Percentiles rank a stretch among this genome's conserved stretches.
Evolutionary conservation across 495 filamentous ascomycete species (phyloP).

Genomic region (Collariella sp.): DNA sequence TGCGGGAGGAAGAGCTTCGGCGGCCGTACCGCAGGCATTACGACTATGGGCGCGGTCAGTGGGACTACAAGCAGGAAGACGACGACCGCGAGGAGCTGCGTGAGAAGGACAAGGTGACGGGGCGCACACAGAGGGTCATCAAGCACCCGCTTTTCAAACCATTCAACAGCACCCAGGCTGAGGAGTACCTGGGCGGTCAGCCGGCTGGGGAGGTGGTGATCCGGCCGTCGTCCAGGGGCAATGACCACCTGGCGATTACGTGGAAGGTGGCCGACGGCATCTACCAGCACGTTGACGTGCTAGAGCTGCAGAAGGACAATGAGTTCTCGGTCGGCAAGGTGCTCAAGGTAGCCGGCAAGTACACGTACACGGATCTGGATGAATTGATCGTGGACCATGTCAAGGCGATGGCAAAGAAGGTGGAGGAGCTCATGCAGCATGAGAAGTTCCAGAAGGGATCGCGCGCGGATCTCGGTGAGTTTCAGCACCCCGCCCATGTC

Average conservation of each 20-base stretch:
- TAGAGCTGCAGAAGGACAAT: constrained; percentile 92
- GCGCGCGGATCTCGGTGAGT: constrained; percentile 75
- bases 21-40: constrained; percentile 55
- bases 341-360: constrained; percentile 75
- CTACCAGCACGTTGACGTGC: constrained; percentile 94
- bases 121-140: constrained; percentile 84
- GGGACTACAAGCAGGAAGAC: constrained; percentile 75
- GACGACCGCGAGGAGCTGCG: constrained; percentile 67
- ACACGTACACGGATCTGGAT: constrained; percentile 90
- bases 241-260: constrained; percentile 89
- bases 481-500: neutral
- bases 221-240: constrained; percentile 84
- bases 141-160: constrained; percentile 92
- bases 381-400: constrained; percentile 96
- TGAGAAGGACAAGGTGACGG: constrained; percentile 71
- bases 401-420: constrained; percentile 94
- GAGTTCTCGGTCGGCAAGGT: constrained; percentile 84
- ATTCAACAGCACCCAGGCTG: constrained; percentile 87
- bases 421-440: constrained; percentile 87
- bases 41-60: constrained; percentile 67
- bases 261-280: constrained; percentile 97
- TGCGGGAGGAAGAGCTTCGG: constrained; percentile 70
- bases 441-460: constrained; percentile 82
- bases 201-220: constrained; percentile 85
- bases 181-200: constrained; percentile 83